A percentile compares a stretch with the other conserved stretches of the same genome.
These are phyloP conservation scores for Paracamarosporium sp. DNA, from an alignment of 2,329 filamentous ascomycete species.

Conservation along the genomic window DNA sequence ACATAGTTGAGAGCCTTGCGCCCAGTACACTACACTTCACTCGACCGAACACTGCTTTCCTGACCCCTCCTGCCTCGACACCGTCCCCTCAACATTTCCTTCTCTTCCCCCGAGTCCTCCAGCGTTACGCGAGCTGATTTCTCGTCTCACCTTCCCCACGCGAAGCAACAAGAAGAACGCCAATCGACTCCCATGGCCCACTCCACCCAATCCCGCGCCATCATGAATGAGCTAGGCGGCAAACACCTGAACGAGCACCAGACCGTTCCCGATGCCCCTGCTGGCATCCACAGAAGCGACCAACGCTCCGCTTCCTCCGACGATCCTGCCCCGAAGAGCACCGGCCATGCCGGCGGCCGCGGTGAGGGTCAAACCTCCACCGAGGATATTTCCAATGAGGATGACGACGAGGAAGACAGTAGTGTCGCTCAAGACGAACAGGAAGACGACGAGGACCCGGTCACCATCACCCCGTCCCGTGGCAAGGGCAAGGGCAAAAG, in stretches of 20 bases:
- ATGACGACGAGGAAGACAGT: slow-evolving; percentile 46
- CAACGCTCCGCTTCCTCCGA: slow-evolving; percentile 26
- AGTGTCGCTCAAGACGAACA: slow-evolving; percentile 36
- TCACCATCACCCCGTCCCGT: slow-evolving; percentile 41
- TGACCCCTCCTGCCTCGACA: slow-evolving; percentile 13
- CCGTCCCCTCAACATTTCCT: slow-evolving; percentile 1
- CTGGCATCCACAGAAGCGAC: slow-evolving; percentile 27
- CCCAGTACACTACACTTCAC: slow-evolving; percentile 40
- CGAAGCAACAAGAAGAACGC: slow-evolving; percentile 11
- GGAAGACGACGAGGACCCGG: slow-evolving; percentile 44
- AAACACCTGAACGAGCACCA: slow-evolving; percentile 39
- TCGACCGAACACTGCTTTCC: slow-evolving; percentile 32
- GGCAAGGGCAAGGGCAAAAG: slow-evolving; percentile 41
- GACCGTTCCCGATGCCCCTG: slow-evolving; percentile 30
- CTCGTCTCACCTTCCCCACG: slow-evolving; percentile 7
- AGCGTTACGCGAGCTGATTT: not conserved
- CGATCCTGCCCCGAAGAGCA: slow-evolving; percentile 24
- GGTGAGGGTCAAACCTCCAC: slow-evolving; percentile 33
- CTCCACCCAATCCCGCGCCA: slow-evolving; percentile 28
- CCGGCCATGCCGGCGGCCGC: slow-evolving; percentile 28
- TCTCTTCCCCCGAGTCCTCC: not conserved
- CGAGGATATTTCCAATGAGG: slow-evolving; percentile 40
- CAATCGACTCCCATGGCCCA: slow-evolving; percentile 32
- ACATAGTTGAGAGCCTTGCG: slow-evolving; percentile 46
- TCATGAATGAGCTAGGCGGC: slow-evolving; percentile 36